A percentile compares a stretch with the other conserved stretches of the same genome.
Evolutionary conservation across 2,329 filamentous ascomycete species (phyloP).

Genomic region (Aspergillus sp.): DNA sequence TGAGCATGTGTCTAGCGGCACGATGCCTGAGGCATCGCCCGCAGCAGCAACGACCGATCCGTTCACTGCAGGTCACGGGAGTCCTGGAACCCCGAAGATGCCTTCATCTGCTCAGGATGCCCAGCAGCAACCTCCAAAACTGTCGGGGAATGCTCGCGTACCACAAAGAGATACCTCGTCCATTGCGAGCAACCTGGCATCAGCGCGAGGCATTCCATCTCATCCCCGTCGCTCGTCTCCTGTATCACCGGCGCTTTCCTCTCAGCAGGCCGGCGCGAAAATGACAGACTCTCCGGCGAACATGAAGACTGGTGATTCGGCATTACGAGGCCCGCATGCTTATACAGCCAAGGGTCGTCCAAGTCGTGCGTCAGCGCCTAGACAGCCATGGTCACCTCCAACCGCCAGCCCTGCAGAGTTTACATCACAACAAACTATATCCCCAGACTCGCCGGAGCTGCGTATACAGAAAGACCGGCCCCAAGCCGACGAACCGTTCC

Average conservation of each 20-base stretch:
- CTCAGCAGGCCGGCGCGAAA: conserved; percentile 62
- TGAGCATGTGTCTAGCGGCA: conserved; percentile 36
- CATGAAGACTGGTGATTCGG: conserved; percentile 21
- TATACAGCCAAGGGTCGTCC: conserved; percentile 16
- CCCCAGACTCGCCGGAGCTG: conserved; percentile 20
- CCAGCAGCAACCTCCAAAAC: conserved; percentile 30
- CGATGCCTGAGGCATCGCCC: conserved; percentile 8
- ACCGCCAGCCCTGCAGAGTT: conserved; percentile 25
- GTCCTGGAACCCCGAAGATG: conserved; percentile 13
- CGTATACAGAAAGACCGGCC: conserved; percentile 11
- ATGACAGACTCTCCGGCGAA: conserved; percentile 49
- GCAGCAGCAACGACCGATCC: conserved; percentile 9
- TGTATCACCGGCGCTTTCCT: conserved; percentile 62
- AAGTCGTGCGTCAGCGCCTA: conserved; percentile 14
- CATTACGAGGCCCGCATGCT: conserved; percentile 12
- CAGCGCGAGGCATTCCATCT: conserved; percentile 65
- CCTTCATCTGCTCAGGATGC: conserved; percentile 21
- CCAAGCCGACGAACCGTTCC: conserved; percentile 64
- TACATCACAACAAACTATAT: conserved; percentile 23
- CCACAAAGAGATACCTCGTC: conserved; percentile 65
- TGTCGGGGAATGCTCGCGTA: conserved; percentile 33
- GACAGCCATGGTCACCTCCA: conserved; percentile 27
- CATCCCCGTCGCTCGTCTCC: conserved; percentile 52
- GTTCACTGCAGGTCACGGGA: conserved; percentile 9
- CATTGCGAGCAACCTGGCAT: conserved; percentile 80